Conservation (phyloP, 805 yeast genomes). For the Saccharomyces cerevisiae region DNA sequence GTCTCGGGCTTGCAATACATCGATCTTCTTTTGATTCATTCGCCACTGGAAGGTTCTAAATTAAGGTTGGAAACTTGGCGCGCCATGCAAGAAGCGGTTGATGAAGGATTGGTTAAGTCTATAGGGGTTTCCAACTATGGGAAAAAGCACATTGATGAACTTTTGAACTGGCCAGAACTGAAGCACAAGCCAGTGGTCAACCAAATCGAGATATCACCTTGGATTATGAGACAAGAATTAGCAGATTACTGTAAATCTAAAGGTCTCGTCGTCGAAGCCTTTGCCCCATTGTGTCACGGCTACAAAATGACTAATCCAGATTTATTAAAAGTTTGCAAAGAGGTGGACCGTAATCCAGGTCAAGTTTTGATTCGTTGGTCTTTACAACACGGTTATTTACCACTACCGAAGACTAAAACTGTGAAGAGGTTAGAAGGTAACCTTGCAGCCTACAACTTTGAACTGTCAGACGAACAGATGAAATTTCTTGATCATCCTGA, state of each 20-base stretch:
- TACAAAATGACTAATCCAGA: constrained; percentile 46
- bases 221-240: constrained; percentile 62
- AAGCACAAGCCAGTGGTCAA: constrained; percentile 60
- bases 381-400: constrained; percentile 59
- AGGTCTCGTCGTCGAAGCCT: constrained; percentile 61
- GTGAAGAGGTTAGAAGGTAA: constrained; percentile 46
- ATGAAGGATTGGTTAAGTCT: constrained; percentile 47
- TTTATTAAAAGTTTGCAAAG: constrained; percentile 41
- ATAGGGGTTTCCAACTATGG: constrained; percentile 80
- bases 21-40: constrained; percentile 61
- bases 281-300: constrained; percentile 70
- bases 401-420: constrained; percentile 59
- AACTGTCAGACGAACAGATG: constrained; percentile 36
- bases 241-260: constrained; percentile 50
- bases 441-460: constrained; percentile 46
- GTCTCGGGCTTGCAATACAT: constrained; percentile 56
- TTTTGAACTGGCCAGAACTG: constrained; percentile 48
- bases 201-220: constrained; percentile 79
- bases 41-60: constrained; percentile 44
- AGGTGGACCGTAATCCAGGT: constrained; percentile 43
- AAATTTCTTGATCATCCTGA: constrained; percentile 39
- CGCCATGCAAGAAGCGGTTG: constrained; percentile 68
- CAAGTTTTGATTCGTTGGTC: constrained; percentile 71
- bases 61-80: constrained; percentile 55
- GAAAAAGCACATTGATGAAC: constrained; percentile 47